Evolutionary conservation across 176 grass and related monocot genomes (phyloP).

Genomic region (Oryza meyeriana): DNA sequence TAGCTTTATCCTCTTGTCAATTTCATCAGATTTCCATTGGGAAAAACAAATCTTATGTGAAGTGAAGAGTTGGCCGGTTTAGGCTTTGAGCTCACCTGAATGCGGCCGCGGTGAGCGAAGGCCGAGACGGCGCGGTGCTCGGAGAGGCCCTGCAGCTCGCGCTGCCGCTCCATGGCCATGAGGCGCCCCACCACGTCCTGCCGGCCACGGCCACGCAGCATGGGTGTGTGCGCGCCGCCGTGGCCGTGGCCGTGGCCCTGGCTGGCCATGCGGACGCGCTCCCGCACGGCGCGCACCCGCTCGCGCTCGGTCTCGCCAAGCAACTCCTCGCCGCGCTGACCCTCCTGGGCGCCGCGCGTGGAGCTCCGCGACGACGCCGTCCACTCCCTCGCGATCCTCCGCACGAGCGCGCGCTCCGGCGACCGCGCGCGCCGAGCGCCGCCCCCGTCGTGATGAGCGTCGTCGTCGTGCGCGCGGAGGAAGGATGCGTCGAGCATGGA

Average conservation of each 20-base stretch:
- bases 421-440: slow-evolving; percentile 48
- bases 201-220: slow-evolving; percentile 18
- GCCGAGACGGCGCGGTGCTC: slow-evolving; percentile 63
- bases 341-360: background rate
- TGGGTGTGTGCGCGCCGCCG: background rate
- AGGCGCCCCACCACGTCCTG: slow-evolving; percentile 36
- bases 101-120: slow-evolving; percentile 68
- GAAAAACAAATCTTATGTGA: background rate
- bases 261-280: slow-evolving; percentile 57
- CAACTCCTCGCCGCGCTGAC: slow-evolving; percentile 37
- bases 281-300: slow-evolving; percentile 62
- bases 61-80: background rate
- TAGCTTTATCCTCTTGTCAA: background rate
- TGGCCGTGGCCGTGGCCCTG: background rate
- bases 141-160: slow-evolving; percentile 84
- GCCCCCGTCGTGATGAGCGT: too few species aligned
- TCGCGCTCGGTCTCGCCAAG: slow-evolving; percentile 67
- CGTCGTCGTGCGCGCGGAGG: slow-evolving; percentile 20
- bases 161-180: slow-evolving; percentile 65
- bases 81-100: slow-evolving; percentile 51
- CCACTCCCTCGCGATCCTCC: slow-evolving; percentile 81
- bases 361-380: background rate
- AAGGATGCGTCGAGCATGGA: slow-evolving; percentile 90
- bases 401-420: slow-evolving; percentile 60
- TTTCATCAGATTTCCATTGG: background rate